Evolutionary conservation across 1,139 yeast genomes (phyloP).

Genomic region (Zygosaccharomyces sapae): DNA sequence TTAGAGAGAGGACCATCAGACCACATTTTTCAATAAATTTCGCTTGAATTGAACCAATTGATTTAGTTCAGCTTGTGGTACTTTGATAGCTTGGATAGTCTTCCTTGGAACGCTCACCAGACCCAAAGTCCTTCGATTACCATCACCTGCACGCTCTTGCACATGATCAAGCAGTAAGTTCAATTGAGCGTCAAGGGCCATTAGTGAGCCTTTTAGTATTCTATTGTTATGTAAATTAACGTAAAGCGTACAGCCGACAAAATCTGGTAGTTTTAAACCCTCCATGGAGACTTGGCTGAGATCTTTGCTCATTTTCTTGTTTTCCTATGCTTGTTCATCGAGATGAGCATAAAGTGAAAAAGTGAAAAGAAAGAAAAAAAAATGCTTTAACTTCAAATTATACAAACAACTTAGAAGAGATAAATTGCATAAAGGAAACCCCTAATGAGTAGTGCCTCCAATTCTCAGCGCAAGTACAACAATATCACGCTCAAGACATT

Average conservation of each 20-base stretch:
- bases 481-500: constrained; percentile 30
- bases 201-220: constrained; percentile 27
- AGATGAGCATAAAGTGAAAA: neutral
- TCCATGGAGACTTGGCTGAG: constrained; percentile 14
- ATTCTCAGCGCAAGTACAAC: constrained; percentile 15
- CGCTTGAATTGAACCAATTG: constrained; percentile 14
- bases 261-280: constrained; percentile 22
- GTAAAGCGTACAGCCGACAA: constrained; percentile 25
- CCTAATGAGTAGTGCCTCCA: neutral
- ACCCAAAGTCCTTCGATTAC: constrained; percentile 23
- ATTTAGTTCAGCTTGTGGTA: constrained; percentile 15
- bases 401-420: neutral
- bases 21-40: constrained; percentile 16
- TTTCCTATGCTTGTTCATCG: neutral
- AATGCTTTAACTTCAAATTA: neutral
- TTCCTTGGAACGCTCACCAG: constrained; percentile 33
- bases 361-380: constrained; percentile 6
- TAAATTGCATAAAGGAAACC: neutral
- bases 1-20: constrained; percentile 12
- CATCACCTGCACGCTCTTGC: constrained; percentile 19
- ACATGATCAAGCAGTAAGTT: constrained; percentile 32
- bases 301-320: neutral
- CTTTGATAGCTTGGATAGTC: constrained; percentile 24
- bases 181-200: constrained; percentile 33
- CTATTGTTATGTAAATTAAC: constrained; percentile 24